phyloP scores from a whole-genome alignment of 2,329 filamentous ascomycete species.

The Epichloe gansuensis region DNA sequence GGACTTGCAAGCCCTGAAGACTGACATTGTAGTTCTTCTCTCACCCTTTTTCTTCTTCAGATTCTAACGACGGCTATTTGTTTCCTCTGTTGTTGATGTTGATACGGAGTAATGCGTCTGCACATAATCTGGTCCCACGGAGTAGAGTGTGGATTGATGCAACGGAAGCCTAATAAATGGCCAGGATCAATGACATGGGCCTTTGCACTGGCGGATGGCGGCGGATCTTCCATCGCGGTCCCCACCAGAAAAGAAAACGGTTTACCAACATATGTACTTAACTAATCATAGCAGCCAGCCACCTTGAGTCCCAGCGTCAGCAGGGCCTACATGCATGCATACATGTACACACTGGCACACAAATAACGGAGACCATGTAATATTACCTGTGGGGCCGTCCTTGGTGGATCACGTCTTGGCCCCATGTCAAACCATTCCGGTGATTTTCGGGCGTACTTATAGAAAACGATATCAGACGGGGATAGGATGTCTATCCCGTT shows the following conservation, averaged over 20 bases:
- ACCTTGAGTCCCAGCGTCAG: background rate
- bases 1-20: no score
- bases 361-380: background rate
- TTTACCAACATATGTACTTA: background rate
- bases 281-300: conserved; percentile 2
- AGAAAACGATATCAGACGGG: no score
- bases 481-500: no score
- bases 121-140: background rate
- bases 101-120: background rate
- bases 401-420: background rate
- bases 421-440: background rate
- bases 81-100: no score
- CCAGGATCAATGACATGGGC: background rate
- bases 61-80: no score
- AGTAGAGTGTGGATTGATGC: no score
- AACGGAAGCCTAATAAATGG: no score
- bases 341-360: background rate
- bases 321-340: background rate
- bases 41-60: no score
- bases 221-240: background rate
- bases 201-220: background rate
- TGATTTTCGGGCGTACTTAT: conserved; percentile 1
- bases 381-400: background rate
- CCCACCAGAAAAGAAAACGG: background rate
- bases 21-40: no score